Base-by-base conservation (phyloP, 768 basidiomycete species). In the Mycena indigotica region DNA sequence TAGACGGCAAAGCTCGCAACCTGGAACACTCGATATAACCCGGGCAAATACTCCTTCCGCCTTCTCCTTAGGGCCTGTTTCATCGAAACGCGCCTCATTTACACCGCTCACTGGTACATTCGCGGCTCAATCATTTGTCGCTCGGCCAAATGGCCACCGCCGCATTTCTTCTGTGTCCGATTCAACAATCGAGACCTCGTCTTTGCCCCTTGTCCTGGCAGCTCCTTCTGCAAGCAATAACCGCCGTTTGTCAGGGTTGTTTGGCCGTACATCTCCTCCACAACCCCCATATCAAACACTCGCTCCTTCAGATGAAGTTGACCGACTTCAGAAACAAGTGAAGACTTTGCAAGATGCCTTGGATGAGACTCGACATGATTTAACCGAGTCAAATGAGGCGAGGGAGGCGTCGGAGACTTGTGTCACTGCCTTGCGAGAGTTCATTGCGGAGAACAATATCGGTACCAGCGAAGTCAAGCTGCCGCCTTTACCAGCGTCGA, bases 371-470 rank as follows among this genome's bases (percentile, higher is more conserved):
- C 83, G 83, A 64, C 80, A 83, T 58, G 89, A 93, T 57, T 73
- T 96, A 45, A 76, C 68, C 35, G 94, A 96, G 67, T 80, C 86
- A 1, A 87, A 83, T 59, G 95, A 98, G 71, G 93, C 91, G 2
- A 80, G 86, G 48, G 87, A 93, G 67, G 95, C 95, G 3, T 91
- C 89, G 30, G 94, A 98, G 63, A 82, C 82, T 1, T 95, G 93
- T 68, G 85, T 91, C 62, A 85, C 83, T 53, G 91, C 89, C 0
- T 76, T 98, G 40, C 81, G 94, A 32, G 88, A 86, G 56, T 98
- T 89, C 68, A 92, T 93, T 62, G 84, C 83, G 21, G 85, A 91
- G 62, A 85, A 87, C 68, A 84, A 85, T 55, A 77, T 89, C 49
- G 88, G 88, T 8, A 72, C 65, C 25, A 29, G 53, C 17, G 61